phyloP scores from a whole-genome alignment of 2,329 filamentous ascomycete species.

The Fusarium tjaetaba region DNA sequence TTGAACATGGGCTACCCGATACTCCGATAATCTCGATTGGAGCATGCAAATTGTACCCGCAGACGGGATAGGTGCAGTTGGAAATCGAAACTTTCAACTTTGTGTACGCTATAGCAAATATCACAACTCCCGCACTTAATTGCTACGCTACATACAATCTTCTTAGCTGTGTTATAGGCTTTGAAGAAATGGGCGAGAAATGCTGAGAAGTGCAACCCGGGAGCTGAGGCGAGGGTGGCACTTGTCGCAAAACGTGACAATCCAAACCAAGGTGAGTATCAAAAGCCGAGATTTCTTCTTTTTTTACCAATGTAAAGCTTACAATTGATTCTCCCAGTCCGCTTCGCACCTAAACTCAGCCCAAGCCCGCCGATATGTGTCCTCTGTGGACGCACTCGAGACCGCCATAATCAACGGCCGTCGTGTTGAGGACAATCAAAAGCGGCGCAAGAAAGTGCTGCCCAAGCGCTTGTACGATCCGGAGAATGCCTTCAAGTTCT shows the following conservation, averaged over 20 bases:
- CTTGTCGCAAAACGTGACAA: conserved; percentile 36
- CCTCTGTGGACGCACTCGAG: conserved; percentile 15
- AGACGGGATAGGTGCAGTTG: background rate
- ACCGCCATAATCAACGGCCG: conserved; percentile 8
- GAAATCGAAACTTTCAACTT: background rate
- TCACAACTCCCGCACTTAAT: background rate
- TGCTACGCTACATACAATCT: background rate
- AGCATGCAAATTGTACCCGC: conserved; percentile 37
- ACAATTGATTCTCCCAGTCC: conserved; percentile 23
- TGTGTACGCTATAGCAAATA: background rate
- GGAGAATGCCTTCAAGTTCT: background rate
- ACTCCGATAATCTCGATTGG: conserved; percentile 37
- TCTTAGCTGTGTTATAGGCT: background rate
- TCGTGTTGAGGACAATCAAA: background rate
- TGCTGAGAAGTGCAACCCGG: conserved; percentile 49
- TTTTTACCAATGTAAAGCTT: background rate
- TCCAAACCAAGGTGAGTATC: conserved; percentile 37
- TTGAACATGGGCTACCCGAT: conserved; percentile 2
- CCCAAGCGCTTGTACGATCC: background rate
- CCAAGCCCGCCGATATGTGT: conserved; percentile 9
- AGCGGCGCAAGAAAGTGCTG: background rate
- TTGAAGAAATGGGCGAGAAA: conserved; percentile 49
- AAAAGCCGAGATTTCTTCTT: background rate
- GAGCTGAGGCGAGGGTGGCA: conserved; percentile 46
- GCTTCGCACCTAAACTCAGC: background rate